Conservation (phyloP, 2,329 filamentous ascomycete genomes). For the Scedosporium apiospermum region DNA sequence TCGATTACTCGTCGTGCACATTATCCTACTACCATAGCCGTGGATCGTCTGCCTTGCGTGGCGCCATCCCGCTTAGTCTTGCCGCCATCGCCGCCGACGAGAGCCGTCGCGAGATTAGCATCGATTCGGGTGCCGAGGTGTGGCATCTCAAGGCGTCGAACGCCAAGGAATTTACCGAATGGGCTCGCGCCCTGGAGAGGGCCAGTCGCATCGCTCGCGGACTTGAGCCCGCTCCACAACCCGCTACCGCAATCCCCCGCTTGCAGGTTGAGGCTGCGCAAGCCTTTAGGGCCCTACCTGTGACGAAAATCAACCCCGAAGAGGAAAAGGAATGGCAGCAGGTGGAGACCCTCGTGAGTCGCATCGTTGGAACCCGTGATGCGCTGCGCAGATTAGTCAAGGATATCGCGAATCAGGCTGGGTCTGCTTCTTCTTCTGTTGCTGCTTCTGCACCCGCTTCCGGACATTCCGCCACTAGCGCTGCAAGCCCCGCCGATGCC, state of each 20-base stretch:
- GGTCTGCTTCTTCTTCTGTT: no score
- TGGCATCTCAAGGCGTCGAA: conserved; percentile 88
- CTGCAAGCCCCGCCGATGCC: conserved; percentile 27
- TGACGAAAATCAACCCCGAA: conserved; percentile 28
- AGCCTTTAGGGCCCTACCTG: conserved; percentile 12
- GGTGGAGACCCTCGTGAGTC: conserved; percentile 76
- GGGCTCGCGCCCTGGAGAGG: conserved; percentile 76
- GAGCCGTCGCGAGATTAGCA: conserved; percentile 80
- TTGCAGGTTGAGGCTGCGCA: conserved; percentile 17
- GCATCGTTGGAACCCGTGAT: conserved; percentile 80
- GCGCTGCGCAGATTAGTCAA: conserved; percentile 78
- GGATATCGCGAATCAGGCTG: conserved; percentile 60
- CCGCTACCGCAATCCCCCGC: conserved; percentile 12
- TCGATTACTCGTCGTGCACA: conserved; percentile 90
- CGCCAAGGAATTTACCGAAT: conserved; percentile 75
- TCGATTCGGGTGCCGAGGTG: conserved; percentile 92
- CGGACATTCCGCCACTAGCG: conserved; percentile 15
- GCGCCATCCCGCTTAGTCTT: conserved; percentile 83
- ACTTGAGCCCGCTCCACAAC: conserved; percentile 27
- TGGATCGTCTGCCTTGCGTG: conserved; percentile 83
- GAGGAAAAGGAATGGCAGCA: conserved; percentile 82
- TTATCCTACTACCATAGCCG: conserved; percentile 94
- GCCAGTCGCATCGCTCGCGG: conserved; percentile 60
- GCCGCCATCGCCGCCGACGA: conserved; percentile 88
- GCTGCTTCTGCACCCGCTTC: conserved; percentile 26